Percentiles rank a stretch among this genome's conserved stretches.
Evolutionary conservation across 106 monocot genomes (phyloP).

Genomic region (Dendrobium huoshanense): DNA sequence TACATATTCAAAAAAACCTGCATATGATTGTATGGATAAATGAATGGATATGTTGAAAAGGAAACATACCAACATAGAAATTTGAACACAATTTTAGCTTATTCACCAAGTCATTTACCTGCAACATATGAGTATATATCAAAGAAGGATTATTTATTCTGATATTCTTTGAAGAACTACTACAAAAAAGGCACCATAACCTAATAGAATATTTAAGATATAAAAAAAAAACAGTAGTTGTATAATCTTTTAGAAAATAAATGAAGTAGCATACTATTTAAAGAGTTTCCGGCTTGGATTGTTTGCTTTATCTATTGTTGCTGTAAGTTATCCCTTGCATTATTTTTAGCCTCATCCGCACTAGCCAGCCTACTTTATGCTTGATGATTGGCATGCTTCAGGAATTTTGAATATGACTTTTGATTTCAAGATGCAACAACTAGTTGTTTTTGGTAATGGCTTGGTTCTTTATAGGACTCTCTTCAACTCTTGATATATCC

Average conservation of each 20-base stretch:
- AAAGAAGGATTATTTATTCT: background rate
- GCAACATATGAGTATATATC: slow-evolving; percentile 4
- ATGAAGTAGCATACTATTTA: background rate
- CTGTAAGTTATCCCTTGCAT: background rate
- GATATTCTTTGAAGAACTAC: background rate
- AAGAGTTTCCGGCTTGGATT: background rate
- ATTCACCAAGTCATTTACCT: slow-evolving; percentile 54
- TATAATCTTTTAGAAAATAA: background rate
- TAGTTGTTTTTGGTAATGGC: too few species aligned
- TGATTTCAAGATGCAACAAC: background rate
- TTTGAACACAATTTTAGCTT: slow-evolving; percentile 45
- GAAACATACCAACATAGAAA: slow-evolving; percentile 48
- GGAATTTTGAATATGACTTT: background rate
- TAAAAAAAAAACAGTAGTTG: background rate
- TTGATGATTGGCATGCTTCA: background rate
- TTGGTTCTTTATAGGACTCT: too few species aligned
- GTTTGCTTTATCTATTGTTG: background rate
- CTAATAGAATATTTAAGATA: background rate
- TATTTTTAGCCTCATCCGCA: background rate
- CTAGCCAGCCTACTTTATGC: background rate
- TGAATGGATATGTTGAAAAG: background rate
- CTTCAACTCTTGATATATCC: too few species aligned
- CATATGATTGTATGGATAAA: background rate
- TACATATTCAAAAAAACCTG: background rate
- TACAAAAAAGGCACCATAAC: background rate